These are phyloP conservation scores for Botrytis squamosa DNA, from an alignment of 2,329 filamentous ascomycete genomes.

Conservation along the genomic window DNA sequence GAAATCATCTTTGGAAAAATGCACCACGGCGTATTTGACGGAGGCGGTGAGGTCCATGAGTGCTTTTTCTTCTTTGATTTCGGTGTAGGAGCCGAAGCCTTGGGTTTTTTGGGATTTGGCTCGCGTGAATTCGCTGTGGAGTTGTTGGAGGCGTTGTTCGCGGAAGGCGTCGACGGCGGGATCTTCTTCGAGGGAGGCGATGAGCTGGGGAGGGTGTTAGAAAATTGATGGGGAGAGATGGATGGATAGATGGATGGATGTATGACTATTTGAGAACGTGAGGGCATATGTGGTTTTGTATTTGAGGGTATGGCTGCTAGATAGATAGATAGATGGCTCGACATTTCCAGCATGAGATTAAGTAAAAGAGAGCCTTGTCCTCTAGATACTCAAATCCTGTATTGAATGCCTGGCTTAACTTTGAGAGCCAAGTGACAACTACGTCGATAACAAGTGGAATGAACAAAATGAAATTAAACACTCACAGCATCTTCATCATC, in stretches of 20 bases:
- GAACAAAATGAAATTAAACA: neutral
- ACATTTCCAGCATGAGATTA: neutral
- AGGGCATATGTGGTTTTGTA: neutral
- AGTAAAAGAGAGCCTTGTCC: neutral
- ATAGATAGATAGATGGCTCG: neutral
- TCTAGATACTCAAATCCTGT: neutral
- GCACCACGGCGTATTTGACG: conserved; percentile 42
- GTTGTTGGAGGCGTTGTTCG: conserved; percentile 56
- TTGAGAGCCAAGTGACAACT: neutral
- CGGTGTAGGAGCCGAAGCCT: conserved; percentile 52
- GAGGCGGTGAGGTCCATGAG: conserved; percentile 49
- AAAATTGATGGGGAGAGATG: neutral
- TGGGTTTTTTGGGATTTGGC: conserved; percentile 51
- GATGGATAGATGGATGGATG: neutral
- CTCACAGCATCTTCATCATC: conserved; percentile 54
- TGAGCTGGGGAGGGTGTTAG: conserved; percentile 46
- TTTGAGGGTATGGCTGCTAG: neutral
- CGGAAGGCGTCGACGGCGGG: conserved; percentile 53
- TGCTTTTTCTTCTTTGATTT: conserved; percentile 58
- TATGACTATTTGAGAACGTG: neutral
- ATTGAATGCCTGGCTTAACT: neutral
- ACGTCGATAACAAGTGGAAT: neutral
- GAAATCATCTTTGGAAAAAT: conserved; percentile 46
- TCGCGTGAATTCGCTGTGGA: conserved; percentile 54
- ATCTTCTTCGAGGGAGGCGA: conserved; percentile 55